These are phyloP conservation scores for Selaginella tamariscina DNA, from an alignment of 75 land plant genomes.

Conservation along the genomic window DNA sequence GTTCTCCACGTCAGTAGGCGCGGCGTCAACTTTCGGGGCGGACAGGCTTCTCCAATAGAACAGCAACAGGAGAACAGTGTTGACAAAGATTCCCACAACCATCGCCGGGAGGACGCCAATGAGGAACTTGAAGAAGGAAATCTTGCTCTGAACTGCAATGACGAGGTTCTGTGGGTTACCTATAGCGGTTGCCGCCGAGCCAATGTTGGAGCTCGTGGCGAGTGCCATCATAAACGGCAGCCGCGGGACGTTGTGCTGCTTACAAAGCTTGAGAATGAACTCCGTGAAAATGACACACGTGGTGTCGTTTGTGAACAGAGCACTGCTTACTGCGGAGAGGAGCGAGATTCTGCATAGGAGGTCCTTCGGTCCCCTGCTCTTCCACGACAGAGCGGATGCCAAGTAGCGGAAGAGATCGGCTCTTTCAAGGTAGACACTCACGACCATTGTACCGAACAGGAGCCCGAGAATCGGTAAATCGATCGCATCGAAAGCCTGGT, in stretches of 20 bases:
- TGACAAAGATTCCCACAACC: conserved; percentile 7
- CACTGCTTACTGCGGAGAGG: not conserved
- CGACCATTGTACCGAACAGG: conserved; percentile 9
- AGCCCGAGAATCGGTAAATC: conserved; percentile 6
- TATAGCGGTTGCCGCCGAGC: conserved; percentile 3
- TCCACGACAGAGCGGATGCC: not conserved
- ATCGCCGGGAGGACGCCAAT: not conserved
- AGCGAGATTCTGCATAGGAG: not conserved
- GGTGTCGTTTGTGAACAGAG: conserved; percentile 6
- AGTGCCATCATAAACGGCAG: conserved; percentile 1
- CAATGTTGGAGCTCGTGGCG: conserved; percentile 13
- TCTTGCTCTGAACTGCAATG: conserved; percentile 11
- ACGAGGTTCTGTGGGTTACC: conserved; percentile 13
- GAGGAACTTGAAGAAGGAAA: conserved; percentile 9
- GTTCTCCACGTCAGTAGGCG: not conserved
- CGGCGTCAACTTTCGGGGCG: not conserved
- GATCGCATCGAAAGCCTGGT: conserved; percentile 7
- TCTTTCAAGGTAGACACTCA: conserved; percentile 5
- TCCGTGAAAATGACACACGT: conserved; percentile 4
- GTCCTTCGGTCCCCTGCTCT: conserved; percentile 1
- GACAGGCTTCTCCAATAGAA: not conserved
- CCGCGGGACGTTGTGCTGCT: not conserved
- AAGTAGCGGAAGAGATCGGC: conserved; percentile 3
- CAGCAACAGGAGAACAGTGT: not conserved
- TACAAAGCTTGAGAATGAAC: conserved; percentile 11